A percentile compares a stretch with the other conserved stretches of the same genome.
These are phyloP conservation scores for Aspergillus sp. DNA, from an alignment of 2,329 filamentous ascomycete species.

Conservation along the genomic window DNA sequence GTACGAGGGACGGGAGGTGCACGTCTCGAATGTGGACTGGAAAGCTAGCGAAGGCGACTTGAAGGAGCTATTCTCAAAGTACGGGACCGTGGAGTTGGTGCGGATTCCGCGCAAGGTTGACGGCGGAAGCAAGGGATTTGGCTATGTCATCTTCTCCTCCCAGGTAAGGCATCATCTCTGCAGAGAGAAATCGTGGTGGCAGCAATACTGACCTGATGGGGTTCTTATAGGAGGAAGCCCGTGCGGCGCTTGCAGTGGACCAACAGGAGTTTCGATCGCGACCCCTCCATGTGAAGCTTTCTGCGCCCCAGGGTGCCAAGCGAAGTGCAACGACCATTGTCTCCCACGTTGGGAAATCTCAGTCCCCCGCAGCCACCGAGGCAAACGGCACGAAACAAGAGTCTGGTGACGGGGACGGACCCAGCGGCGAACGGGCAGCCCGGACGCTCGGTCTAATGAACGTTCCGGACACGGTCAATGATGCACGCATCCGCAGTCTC, in stretches of 20 bases:
- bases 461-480: slow-evolving; percentile 88
- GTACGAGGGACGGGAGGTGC: slow-evolving; percentile 84
- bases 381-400: slow-evolving; percentile 27
- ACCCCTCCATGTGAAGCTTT: slow-evolving; percentile 64
- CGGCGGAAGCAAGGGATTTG: slow-evolving; percentile 73
- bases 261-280: slow-evolving; percentile 68
- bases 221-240: slow-evolving; percentile 56
- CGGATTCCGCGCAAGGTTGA: slow-evolving; percentile 68
- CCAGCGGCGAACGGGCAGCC: slow-evolving; percentile 50
- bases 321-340: slow-evolving; percentile 47
- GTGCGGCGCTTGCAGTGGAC: slow-evolving; percentile 67
- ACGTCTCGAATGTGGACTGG: slow-evolving; percentile 68
- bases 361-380: slow-evolving; percentile 38
- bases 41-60: slow-evolving; percentile 67
- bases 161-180: slow-evolving; percentile 45
- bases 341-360: slow-evolving; percentile 36
- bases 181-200: background rate
- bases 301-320: slow-evolving; percentile 45
- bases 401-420: slow-evolving; percentile 42
- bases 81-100: slow-evolving; percentile 71
- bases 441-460: slow-evolving; percentile 81
- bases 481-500: slow-evolving; percentile 73
- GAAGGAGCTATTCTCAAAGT: slow-evolving; percentile 68
- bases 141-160: slow-evolving; percentile 73
- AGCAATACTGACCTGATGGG: slow-evolving; percentile 12